Percentiles rank a stretch among this genome's conserved stretches.
phyloP scores from a whole-genome alignment of 2,329 filamentous ascomycete genomes.

The Fusarium tricinctum region DNA sequence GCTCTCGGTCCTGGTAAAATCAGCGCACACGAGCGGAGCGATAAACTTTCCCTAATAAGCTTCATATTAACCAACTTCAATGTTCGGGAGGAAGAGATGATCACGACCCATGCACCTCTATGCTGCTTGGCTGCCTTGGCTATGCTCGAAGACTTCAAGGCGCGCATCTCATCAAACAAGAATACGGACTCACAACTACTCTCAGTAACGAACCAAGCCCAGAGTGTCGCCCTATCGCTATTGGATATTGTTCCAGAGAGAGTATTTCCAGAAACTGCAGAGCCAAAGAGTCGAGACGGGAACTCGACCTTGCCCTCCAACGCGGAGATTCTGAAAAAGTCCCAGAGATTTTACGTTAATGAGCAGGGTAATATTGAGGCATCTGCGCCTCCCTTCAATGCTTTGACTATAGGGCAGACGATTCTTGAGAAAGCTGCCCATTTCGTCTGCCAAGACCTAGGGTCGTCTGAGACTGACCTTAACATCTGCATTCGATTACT shows the following conservation, averaged over 20 bases:
- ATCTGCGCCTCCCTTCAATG: constrained; percentile 70
- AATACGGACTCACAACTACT: constrained; percentile 54
- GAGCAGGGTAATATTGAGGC: constrained; percentile 79
- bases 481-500: constrained; percentile 72
- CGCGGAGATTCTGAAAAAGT: constrained; percentile 70
- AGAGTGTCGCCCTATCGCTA: constrained; percentile 68
- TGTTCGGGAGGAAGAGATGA: constrained; percentile 95
- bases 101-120: constrained; percentile 85
- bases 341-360: constrained; percentile 76
- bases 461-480: constrained; percentile 62
- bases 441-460: constrained; percentile 63
- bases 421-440: constrained; percentile 72
- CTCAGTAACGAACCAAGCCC: constrained; percentile 53
- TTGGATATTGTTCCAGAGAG: constrained; percentile 75
- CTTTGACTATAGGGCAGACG: constrained; percentile 70
- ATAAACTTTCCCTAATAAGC: constrained; percentile 78
- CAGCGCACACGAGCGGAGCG: constrained; percentile 64
- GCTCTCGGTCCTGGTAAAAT: constrained; percentile 65
- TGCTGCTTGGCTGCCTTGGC: constrained; percentile 71
- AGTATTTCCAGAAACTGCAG: constrained; percentile 63
- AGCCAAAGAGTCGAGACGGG: constrained; percentile 16
- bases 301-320: constrained; percentile 44
- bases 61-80: constrained; percentile 94
- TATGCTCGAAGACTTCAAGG: constrained; percentile 70
- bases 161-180: constrained; percentile 50